Percentiles rank a stretch among this genome's conserved stretches.
Conservation (phyloP, 202 grass and related monocot species). For the Hordeum pubiflorum region DNA sequence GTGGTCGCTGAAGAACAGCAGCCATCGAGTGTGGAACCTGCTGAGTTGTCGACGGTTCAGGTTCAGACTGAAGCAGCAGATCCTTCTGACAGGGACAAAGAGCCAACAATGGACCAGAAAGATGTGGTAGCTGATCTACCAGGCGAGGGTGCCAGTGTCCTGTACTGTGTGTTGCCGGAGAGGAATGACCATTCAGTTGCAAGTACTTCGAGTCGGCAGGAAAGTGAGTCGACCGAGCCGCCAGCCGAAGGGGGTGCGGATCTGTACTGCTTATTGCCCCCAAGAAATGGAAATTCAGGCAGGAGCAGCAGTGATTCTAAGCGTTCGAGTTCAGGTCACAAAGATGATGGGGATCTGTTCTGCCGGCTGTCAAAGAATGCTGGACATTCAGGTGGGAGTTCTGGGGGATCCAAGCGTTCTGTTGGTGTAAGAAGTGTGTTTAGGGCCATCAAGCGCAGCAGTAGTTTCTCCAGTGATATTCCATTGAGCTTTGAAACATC, state of each 20-base stretch:
- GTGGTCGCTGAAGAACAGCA: not conserved
- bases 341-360: conserved; percentile 22
- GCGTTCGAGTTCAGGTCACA: conserved; percentile 16
- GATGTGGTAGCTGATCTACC: conserved; percentile 24
- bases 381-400: conserved; percentile 15
- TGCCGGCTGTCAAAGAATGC: conserved; percentile 19
- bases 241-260: conserved; percentile 32
- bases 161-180: conserved; percentile 33
- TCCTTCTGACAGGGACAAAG: conserved; percentile 6
- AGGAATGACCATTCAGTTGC: conserved; percentile 30
- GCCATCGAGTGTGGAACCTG: not conserved
- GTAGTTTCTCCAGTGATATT: conserved; percentile 49
- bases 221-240: conserved; percentile 17
- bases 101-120: not conserved
- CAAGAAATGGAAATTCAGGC: conserved; percentile 32
- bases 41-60: not conserved
- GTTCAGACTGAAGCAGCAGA: not conserved
- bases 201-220: conserved; percentile 32
- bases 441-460: conserved; percentile 33
- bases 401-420: conserved; percentile 32
- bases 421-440: conserved; percentile 19
- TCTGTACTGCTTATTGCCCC: conserved; percentile 57
- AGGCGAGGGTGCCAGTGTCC: conserved; percentile 35
- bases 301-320: conserved; percentile 40
- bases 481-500: conserved; percentile 22